Base-by-base conservation (phyloP, 495 filamentous ascomycete species). In the Trichoderma virens region DNA sequence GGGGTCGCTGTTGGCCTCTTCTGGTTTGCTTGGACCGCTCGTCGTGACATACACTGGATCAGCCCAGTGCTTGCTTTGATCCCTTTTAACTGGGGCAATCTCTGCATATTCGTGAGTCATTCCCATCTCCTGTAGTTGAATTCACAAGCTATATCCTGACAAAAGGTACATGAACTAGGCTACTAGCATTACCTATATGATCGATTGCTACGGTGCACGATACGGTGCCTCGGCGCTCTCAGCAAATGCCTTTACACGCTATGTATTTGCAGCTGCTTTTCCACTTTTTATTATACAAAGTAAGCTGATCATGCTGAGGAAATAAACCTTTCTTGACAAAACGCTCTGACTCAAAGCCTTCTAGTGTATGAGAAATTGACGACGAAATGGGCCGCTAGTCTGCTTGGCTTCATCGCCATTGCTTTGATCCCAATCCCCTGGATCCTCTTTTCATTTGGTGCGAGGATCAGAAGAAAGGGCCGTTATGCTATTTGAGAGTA, bases 1-100 rank as follows among this genome's bases (percentile, higher is more conserved):
- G 72, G 80, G 2, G 69, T 87, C 60, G 83, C 85, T 0, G 71
- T 80, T 35, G 82, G 82, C 68, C 74, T 67, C 59, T 81, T 68
- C 66, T 81, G 68, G 72, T 76, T 80, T 66, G 78, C 75, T 6
- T 80, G 78, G 76, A 78, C 78, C 0, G 69, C 78, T 8, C 70
- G 66, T 43, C 62, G 39, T 2, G 67, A 70, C n/a, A 62, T 79
- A 14, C 69, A 77, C 25, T 56, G 51, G 51, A 56, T 56, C 11
- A 56, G 51, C 25, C 51, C 51, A 8, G 13, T 56, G 23, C 51
- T 56, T 56, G 51, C 51, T 4, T 16, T 56, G 25, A 56, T 56
- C 14, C 51, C 51, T 16, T 56, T 56, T 25, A 56, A 56, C 51
- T 56, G 51, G 51, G 51, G 51, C 11, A 56, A 56, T 56, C 51